Conservation (phyloP, 352 stramenopile genomes). For the Aphanomyces astaci region DNA sequence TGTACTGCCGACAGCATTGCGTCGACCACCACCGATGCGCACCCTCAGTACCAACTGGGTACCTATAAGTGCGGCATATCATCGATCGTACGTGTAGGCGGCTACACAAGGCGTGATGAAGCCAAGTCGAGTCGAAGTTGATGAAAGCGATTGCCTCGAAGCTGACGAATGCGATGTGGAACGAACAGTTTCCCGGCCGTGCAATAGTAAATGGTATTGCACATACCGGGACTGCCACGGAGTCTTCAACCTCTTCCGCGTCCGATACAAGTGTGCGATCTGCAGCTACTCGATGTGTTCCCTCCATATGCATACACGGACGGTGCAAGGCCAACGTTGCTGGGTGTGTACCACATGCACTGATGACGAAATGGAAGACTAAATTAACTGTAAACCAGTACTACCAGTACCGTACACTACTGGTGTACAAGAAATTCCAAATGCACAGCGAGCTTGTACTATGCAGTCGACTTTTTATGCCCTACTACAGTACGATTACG, state of each 20-base stretch:
- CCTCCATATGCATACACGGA: not conserved
- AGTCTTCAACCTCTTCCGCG: conserved; percentile 11
- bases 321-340: conserved; percentile 12
- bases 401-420: no score
- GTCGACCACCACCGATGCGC: not conserved
- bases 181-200: not conserved
- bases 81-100: not conserved
- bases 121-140: no score
- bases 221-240: conserved; percentile 14
- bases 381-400: not conserved
- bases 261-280: conserved; percentile 13
- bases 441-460: no score
- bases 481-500: no score
- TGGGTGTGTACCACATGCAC: conserved; percentile 5
- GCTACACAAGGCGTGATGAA: not conserved
- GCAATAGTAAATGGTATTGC: conserved; percentile 19
- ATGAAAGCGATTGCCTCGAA: not conserved
- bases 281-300: conserved; percentile 15
- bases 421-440: no score
- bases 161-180: not conserved
- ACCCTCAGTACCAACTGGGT: no score
- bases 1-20: conserved; percentile 7
- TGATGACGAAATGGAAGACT: not conserved
- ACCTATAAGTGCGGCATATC: no score
- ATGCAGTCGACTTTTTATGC: no score